phyloP scores from a whole-genome alignment of 306 rosid genomes.

The Crotalaria pallida region DNA sequence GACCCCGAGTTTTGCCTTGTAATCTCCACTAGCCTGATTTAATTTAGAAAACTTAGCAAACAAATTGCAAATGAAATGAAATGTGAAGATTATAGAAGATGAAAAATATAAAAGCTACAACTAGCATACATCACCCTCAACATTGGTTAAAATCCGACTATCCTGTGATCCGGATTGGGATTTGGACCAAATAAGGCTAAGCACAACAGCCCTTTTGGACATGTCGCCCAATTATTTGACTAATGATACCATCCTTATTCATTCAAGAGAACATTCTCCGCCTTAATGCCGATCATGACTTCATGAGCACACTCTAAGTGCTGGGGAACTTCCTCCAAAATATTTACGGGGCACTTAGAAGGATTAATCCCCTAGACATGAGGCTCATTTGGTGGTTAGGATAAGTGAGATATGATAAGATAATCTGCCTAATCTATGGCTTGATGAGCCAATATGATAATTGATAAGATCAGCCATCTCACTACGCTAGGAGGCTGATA shows the following conservation, averaged over 20 bases:
- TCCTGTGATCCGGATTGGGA: no score
- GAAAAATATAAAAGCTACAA: background rate
- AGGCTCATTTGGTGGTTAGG: no score
- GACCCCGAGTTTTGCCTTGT: slow-evolving; percentile 83
- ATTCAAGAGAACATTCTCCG: background rate
- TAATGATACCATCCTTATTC: background rate
- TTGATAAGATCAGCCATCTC: no score
- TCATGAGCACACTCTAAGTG: background rate
- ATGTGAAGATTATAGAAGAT: background rate
- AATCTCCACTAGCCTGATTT: slow-evolving; percentile 82
- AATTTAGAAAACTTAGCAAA: slow-evolving; percentile 20
- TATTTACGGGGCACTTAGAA: background rate
- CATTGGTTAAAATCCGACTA: no score
- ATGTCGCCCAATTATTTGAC: no score
- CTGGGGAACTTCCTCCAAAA: background rate
- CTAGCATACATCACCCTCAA: background rate
- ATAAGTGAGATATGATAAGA: no score
- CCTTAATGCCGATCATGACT: background rate
- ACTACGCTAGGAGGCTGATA: no score
- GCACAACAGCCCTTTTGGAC: no score
- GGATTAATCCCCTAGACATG: background rate
- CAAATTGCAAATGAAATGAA: background rate
- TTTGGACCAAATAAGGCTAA: no score
- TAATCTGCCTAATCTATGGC: no score
- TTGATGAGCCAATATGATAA: no score